Base-by-base conservation (phyloP, 2,329 filamentous ascomycete species). In the Ceratocystis huliohia region DNA sequence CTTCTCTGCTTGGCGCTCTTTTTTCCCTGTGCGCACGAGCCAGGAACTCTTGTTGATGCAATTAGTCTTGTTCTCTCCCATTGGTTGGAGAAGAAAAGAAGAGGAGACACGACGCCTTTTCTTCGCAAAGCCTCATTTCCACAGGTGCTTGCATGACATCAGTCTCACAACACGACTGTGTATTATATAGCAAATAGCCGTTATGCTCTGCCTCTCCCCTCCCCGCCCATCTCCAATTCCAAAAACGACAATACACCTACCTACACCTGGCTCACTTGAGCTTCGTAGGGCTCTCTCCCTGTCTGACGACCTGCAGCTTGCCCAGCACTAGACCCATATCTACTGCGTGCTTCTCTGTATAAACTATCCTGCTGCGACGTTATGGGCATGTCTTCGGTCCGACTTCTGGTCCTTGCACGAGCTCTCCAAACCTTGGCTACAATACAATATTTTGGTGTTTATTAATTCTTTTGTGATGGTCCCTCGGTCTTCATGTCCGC, bases 361-460 rank as follows among this genome's bases (percentile, higher is more conserved):
- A 28, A 30, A 25, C 22, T 15, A 59, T 59, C 53, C 53, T 59
- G 3, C 7, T 30, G 53, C 25, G 53, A 30, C 25, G 53, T 59
- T 33, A 17, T 59, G 8, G 33, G 53, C 53, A 25, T 59, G 53
- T 59, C 28, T 59, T 59, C 53, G 53, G 53, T 59, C 53, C 53
- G 53, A 59, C 7, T 41, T 59, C 53, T 59, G 53, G 53, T 20
- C 53, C 33, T 59, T 59, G 53, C 53, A 59, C 53, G 15, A 57
- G 53, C 53, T 59, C 28, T 33, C 15, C 53, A 59, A 59, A 30
- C n/a, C 28, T 4, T 37, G 53, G 53, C 17, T 50, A 8, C 22
- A n/a, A 8, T 20, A 22, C 17, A n/a, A 13, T 22, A n/a, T 50
- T 22, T 22, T 50, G 10, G 15, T 10, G 25, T 59, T 17, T 37